A percentile compares a stretch with the other conserved stretches of the same genome.
phyloP scores from a whole-genome alignment of 768 basidiomycete genomes.

The Termitomyces sp. region DNA sequence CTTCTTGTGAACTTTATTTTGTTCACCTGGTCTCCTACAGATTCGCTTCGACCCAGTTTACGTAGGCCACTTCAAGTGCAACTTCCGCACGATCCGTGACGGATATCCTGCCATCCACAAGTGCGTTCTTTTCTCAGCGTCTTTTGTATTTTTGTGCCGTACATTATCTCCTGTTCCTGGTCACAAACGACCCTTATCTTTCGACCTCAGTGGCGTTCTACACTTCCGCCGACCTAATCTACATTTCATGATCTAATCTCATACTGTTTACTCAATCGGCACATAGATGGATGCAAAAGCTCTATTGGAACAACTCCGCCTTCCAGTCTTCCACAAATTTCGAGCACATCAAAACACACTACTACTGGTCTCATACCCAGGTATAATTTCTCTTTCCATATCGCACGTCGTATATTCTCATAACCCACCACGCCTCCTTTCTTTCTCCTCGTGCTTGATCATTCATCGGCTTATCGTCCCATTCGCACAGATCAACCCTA shows the following conservation, averaged over 20 bases:
- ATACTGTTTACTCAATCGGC: not conserved
- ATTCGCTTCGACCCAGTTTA: conserved; percentile 91
- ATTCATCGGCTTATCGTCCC: not conserved
- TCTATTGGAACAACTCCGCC: conserved; percentile 89
- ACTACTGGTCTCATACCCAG: conserved; percentile 59
- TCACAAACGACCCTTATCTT: not conserved
- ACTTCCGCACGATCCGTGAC: conserved; percentile 78
- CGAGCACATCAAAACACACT: conserved; percentile 79
- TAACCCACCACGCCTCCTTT: not conserved
- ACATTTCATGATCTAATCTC: not conserved
- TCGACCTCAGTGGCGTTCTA: not conserved
- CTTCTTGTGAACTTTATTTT: no score
- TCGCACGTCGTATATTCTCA: not conserved
- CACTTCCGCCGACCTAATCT: not conserved
- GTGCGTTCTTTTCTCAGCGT: not conserved
- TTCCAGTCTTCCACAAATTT: conserved; percentile 90
- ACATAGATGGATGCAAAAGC: conserved; percentile 73
- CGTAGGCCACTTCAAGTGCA: conserved; percentile 92
- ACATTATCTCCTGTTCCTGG: not conserved
- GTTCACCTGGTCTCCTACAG: conserved; percentile 27
- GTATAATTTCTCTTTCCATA: conserved; percentile 24
- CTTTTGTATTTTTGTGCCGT: not conserved
- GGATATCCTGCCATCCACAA: conserved; percentile 46
- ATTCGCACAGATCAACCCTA: conserved; percentile 64
- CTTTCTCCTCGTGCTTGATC: not conserved